A percentile compares a stretch with the other conserved stretches of the same genome.
These are phyloP conservation scores for Diaporthe aspalathi DNA, from an alignment of 2,329 filamentous ascomycete genomes.

Conservation along the genomic window DNA sequence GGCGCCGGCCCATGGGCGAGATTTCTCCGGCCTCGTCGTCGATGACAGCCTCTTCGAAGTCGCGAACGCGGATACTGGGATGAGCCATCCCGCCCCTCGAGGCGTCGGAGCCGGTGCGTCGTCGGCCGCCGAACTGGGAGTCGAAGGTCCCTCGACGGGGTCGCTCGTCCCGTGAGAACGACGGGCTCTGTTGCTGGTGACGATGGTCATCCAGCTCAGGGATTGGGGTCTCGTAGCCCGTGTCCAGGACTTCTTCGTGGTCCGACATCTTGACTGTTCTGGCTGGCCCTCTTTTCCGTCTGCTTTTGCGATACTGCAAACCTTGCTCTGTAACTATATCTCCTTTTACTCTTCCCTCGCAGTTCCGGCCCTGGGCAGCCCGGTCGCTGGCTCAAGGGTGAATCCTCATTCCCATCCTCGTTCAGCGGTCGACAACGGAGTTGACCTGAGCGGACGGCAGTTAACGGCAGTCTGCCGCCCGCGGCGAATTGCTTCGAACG, in stretches of 20 bases:
- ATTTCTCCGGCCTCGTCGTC: constrained; percentile 75
- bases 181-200: constrained; percentile 54
- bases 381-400: constrained; percentile 36
- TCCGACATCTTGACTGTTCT: constrained; percentile 72
- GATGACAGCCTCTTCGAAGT: constrained; percentile 87
- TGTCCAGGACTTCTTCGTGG: constrained; percentile 70
- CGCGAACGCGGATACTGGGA: constrained; percentile 70
- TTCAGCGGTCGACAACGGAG: constrained; percentile 25
- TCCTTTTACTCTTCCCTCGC: constrained; percentile 15
- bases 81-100: constrained; percentile 52
- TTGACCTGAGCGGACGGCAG: constrained; percentile 48
- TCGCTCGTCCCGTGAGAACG: constrained; percentile 69
- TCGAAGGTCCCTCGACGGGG: constrained; percentile 79
- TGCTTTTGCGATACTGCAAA: constrained; percentile 6
- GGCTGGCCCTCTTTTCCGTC: background rate
- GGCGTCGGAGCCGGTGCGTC: constrained; percentile 50
- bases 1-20: constrained; percentile 57
- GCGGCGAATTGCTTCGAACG: constrained; percentile 41
- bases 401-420: constrained; percentile 40
- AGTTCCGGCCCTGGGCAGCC: constrained; percentile 32
- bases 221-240: constrained; percentile 78
- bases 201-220: constrained; percentile 91
- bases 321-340: constrained; percentile 11
- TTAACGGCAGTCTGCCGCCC: constrained; percentile 50
- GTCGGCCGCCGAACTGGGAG: constrained; percentile 68